phyloP scores from a whole-genome alignment of 2,329 filamentous ascomycete species.

The Purpureocillium takamizusanense region DNA sequence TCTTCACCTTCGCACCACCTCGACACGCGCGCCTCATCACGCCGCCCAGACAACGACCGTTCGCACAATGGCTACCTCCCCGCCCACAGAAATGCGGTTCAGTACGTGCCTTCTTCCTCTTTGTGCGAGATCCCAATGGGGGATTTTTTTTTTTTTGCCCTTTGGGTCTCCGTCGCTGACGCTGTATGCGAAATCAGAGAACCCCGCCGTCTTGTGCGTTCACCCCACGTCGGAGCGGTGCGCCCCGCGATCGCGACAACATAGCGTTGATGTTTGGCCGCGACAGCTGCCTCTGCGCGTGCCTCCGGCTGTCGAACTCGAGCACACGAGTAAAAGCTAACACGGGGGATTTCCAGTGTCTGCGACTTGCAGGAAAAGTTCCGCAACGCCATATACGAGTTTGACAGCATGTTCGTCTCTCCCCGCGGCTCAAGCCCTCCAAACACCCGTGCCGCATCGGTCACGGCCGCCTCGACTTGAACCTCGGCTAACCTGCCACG shows the following conservation, averaged over 20 bases:
- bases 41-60: neutral
- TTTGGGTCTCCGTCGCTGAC: too few species aligned
- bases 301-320: too few species aligned
- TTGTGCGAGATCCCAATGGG: neutral
- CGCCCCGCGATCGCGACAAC: too few species aligned
- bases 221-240: neutral
- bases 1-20: neutral
- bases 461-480: neutral
- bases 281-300: too few species aligned
- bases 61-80: slow-evolving; percentile 6
- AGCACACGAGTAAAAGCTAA: neutral
- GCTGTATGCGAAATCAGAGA: too few species aligned
- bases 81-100: slow-evolving; percentile 18
- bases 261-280: too few species aligned
- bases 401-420: slow-evolving; percentile 61
- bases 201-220: slow-evolving; percentile 41
- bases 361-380: slow-evolving; percentile 97
- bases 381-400: slow-evolving; percentile 72
- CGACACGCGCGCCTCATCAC: neutral
- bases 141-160: too few species aligned
- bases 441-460: neutral
- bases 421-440: neutral
- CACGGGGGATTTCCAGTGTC: slow-evolving; percentile 47
- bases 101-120: slow-evolving; percentile 15
- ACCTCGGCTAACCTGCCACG: slow-evolving; percentile 1